These are phyloP conservation scores for Fusarium sterilihyphosum DNA, from an alignment of 2,329 filamentous ascomycete genomes.

Conservation along the genomic window DNA sequence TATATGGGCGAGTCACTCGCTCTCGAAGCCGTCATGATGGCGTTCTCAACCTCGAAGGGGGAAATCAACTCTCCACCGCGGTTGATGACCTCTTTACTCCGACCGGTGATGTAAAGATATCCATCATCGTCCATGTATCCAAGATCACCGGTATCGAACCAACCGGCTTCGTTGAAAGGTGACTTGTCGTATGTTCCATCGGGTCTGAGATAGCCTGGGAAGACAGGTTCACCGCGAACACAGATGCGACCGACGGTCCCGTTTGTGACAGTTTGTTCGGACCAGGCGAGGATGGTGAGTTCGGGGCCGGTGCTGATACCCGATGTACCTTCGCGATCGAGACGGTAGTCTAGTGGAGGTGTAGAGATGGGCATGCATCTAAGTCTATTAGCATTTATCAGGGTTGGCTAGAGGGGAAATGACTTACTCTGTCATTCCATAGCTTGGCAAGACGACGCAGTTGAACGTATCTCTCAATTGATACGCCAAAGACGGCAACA, in stretches of 20 bases:
- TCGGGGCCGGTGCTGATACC: slow-evolving; percentile 12
- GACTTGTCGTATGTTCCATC: slow-evolving; percentile 6
- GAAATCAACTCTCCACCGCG: neutral
- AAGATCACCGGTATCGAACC: slow-evolving; percentile 9
- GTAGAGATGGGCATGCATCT: slow-evolving; percentile 1
- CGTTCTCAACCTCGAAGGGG: slow-evolving; percentile 7
- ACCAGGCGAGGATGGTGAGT: slow-evolving; percentile 2
- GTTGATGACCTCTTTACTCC: slow-evolving; percentile 15
- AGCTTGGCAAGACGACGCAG: slow-evolving; percentile 2
- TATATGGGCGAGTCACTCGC: neutral
- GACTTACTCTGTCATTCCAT: slow-evolving; percentile 19
- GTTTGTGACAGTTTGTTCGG: neutral
- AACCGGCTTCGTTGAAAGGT: neutral
- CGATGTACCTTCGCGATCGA: slow-evolving; percentile 4
- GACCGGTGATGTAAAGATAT: slow-evolving; percentile 12
- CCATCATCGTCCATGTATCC: slow-evolving; percentile 5
- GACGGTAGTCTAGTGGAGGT: neutral
- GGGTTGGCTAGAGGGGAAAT: rapidly evolving
- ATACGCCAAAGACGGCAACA: neutral
- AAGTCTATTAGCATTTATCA: neutral
- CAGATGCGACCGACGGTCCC: neutral
- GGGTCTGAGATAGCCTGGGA: neutral
- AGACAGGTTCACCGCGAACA: slow-evolving; percentile 3
- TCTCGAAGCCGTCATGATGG: slow-evolving; percentile 8
- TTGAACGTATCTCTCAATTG: neutral